These are phyloP conservation scores for Teratosphaeriaceae sp. DNA, from an alignment of 2,329 filamentous ascomycete species.

Conservation along the genomic window DNA sequence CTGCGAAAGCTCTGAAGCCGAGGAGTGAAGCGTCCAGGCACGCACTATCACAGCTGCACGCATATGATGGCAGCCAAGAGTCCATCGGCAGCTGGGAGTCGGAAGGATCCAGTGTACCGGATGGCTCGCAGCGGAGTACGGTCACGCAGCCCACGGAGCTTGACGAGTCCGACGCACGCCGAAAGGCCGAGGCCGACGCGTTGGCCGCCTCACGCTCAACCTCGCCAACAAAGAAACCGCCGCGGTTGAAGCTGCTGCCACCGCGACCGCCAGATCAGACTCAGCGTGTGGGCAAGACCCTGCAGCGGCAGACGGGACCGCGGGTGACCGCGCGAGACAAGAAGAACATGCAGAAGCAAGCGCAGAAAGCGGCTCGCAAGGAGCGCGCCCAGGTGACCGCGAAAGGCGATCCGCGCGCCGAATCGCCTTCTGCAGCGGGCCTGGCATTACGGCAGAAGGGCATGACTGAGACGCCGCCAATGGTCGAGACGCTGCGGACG, in stretches of 20 bases:
- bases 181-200: slow-evolving; percentile 9
- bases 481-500: slow-evolving; percentile 30
- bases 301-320: slow-evolving; percentile 29
- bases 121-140: slow-evolving; percentile 20
- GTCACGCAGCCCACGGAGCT: slow-evolving; percentile 12
- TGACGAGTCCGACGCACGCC: slow-evolving; percentile 12
- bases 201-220: slow-evolving; percentile 4
- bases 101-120: slow-evolving; percentile 25
- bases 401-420: slow-evolving; percentile 8
- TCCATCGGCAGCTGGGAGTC: slow-evolving; percentile 28
- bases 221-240: slow-evolving; percentile 12
- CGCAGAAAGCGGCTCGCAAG: slow-evolving; percentile 36
- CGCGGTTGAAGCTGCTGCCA: slow-evolving; percentile 30
- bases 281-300: slow-evolving; percentile 22
- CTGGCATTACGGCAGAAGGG: slow-evolving; percentile 26
- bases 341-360: slow-evolving; percentile 35
- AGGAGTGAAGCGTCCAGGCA: slow-evolving; percentile 22
- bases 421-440: slow-evolving; percentile 19
- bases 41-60: slow-evolving; percentile 24
- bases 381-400: slow-evolving; percentile 28
- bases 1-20: slow-evolving; percentile 31
- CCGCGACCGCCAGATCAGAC: slow-evolving; percentile 23
- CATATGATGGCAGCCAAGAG: slow-evolving; percentile 28
- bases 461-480: slow-evolving; percentile 28
- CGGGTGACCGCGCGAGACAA: slow-evolving; percentile 30